A percentile compares a stretch with the other conserved stretches of the same genome.
phyloP scores from a whole-genome alignment of 345 rosid genomes.

The Salix udensis region DNA sequence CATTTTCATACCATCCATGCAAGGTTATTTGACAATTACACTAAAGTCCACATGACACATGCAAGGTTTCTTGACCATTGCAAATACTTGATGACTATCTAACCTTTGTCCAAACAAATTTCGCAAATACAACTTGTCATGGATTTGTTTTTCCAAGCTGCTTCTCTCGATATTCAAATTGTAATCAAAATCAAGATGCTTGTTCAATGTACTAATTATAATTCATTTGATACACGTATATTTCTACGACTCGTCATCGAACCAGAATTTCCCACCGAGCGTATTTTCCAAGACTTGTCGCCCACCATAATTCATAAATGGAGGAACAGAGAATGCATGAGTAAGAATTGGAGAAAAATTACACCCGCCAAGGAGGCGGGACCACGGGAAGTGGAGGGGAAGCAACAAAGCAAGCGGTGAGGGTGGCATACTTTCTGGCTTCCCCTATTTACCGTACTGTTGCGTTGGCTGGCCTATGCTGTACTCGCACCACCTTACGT shows the following conservation, averaged over 20 bases:
- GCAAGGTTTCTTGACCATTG: no score
- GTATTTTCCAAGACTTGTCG: background rate
- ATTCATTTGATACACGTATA: no score
- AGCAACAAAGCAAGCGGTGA: background rate
- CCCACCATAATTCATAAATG: background rate
- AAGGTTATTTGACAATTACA: no score
- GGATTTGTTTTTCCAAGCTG: no score
- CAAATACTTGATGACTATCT: no score
- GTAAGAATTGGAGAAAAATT: background rate
- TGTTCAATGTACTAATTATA: no score
- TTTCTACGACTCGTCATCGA: background rate
- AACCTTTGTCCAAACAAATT: no score
- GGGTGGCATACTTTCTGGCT: background rate
- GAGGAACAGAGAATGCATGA: background rate
- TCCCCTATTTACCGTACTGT: background rate
- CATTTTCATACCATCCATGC: no score
- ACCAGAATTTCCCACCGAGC: background rate
- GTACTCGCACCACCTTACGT: conserved; percentile 14
- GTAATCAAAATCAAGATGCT: no score
- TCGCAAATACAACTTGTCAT: no score
- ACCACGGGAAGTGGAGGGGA: background rate
- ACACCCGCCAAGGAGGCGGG: background rate
- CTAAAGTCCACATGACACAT: no score
- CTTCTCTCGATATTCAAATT: no score
- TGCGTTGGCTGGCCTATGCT: background rate